Conservation (phyloP, 257 asterid genomes). For the Salvia hispanica region DNA sequence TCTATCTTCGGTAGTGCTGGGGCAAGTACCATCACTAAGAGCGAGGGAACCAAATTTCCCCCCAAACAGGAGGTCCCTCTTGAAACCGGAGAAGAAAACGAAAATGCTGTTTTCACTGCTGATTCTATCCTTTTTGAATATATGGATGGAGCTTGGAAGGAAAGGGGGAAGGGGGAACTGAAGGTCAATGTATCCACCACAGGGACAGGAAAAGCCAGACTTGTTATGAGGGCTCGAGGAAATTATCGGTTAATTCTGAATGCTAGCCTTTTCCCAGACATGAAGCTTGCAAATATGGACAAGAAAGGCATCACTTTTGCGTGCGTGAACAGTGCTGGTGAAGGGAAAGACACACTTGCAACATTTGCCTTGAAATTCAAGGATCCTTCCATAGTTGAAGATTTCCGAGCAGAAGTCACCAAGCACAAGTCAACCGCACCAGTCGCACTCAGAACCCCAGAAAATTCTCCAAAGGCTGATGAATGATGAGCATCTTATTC, state of each 20-base stretch:
- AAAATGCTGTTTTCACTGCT: conserved; percentile 62
- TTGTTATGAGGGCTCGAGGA: conserved; percentile 85
- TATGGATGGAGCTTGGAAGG: conserved; percentile 78
- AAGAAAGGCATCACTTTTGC: conserved; percentile 91
- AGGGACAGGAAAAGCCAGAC: conserved; percentile 68
- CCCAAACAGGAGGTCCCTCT: conserved; percentile 61
- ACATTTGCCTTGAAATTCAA: conserved; percentile 87
- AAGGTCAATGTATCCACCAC: conserved; percentile 63
- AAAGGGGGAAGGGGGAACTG: conserved; percentile 91
- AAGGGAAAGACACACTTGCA: conserved; percentile 69
- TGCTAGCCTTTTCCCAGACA: conserved; percentile 83
- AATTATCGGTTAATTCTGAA: conserved; percentile 82
- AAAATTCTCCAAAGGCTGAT: conserved; percentile 70
- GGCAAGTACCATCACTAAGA: conserved; percentile 36
- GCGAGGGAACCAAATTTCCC: conserved; percentile 50
- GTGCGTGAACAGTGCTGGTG: conserved; percentile 73
- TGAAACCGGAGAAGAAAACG: conserved; percentile 84
- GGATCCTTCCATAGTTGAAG: conserved; percentile 67
- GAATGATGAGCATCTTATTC: conserved; percentile 30
- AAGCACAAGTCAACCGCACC: conserved; percentile 50
- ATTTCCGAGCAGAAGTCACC: conserved; percentile 59
- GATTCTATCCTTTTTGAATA: conserved; percentile 75
- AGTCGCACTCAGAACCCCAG: conserved; percentile 62
- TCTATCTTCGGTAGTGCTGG: conserved; percentile 52
- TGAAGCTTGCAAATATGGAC: conserved; percentile 89